Evolutionary conservation across 1,284 basidiomycete genomes (phyloP), one percentile per base, ranked within the genome.

Genomic region (Schizophyllum amplum): DNA sequence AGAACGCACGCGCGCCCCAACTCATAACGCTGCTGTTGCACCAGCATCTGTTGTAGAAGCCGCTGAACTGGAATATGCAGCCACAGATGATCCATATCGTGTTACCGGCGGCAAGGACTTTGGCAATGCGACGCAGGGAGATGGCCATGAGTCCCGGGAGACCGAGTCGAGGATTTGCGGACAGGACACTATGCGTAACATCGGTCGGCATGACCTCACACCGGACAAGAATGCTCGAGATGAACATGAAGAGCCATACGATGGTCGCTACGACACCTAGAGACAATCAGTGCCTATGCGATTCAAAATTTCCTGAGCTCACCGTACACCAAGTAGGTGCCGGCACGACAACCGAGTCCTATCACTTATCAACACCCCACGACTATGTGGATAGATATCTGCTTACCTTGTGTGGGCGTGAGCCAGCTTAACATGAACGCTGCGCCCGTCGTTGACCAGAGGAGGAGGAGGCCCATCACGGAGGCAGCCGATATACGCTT

Each of bases 281-380:
- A n/a, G n/a, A n/a, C n/a, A n/a, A n/a, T n/a, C n/a, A n/a, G n/a
- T n/a, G n/a, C n/a, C n/a, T n/a, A n/a, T n/a, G n/a, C n/a, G n/a
- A n/a, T n/a, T n/a, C n/a, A n/a, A n/a, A n/a, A n/a, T n/a, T n/a
- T n/a, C n/a, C n/a, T n/a, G 1, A 70, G 1, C 1, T 52, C 24
- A 4, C 69, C 76, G 49, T 77, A 77, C 17, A 71, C 24, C 47
- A 76, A 11, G 57, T 74, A 75, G 1, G 69, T 60, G 1, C 68
- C 67, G 4, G 73, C 73, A 48, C 74, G 71, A 57, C 76, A 78
- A 1, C 74, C 75, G 1, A 78, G 59, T 3, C 70, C 70, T 67
- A 42, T 3, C 33, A 17, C 3, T 42, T 5, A 42, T 42, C 7
- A 42, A 42, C 17, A 42, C 33, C 13, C 33, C 7, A 13, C 33